Conservation (phyloP, 495 filamentous ascomycete species). For the Talaromyces ruber region DNA sequence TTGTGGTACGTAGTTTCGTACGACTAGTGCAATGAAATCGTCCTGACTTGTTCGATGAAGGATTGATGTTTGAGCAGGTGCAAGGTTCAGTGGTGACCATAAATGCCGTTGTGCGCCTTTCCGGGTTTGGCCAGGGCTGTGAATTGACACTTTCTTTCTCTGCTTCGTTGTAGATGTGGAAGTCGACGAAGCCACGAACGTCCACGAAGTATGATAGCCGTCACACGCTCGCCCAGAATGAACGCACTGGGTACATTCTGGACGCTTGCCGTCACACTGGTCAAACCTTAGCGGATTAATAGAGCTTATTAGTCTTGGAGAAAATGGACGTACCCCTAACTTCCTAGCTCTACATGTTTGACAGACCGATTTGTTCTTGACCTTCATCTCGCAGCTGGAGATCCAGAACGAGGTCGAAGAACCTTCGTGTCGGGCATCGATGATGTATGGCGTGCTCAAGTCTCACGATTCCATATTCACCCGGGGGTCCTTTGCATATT, state of each 20-base stretch:
- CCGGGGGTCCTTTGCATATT: not conserved
- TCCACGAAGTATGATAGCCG: conserved; percentile 14
- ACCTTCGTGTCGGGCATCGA: not conserved
- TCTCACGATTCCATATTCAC: not conserved
- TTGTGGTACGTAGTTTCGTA: not conserved
- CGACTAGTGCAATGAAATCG: not conserved
- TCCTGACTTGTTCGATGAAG: not conserved
- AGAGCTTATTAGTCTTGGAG: not conserved
- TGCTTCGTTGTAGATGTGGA: not conserved
- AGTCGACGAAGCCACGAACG: conserved; percentile 10
- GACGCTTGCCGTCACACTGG: conserved; percentile 19
- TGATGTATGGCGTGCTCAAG: too few relatives aligned
- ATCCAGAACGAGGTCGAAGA: not conserved
- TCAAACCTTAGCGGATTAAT: not conserved
- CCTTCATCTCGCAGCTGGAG: conserved; percentile 13
- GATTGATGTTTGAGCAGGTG: not conserved
- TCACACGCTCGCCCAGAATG: conserved; percentile 12
- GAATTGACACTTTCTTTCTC: not conserved
- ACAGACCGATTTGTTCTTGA: conserved; percentile 14
- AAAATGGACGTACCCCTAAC: conserved; percentile 10
- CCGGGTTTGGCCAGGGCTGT: not conserved
- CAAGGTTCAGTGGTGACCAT: not conserved
- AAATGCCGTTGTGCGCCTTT: too few relatives aligned
- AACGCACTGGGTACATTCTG: conserved; percentile 15
- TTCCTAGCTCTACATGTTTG: conserved; percentile 18